Conservation (phyloP, 2,329 filamentous ascomycete genomes). For the Arthrobotrys iridis region DNA sequence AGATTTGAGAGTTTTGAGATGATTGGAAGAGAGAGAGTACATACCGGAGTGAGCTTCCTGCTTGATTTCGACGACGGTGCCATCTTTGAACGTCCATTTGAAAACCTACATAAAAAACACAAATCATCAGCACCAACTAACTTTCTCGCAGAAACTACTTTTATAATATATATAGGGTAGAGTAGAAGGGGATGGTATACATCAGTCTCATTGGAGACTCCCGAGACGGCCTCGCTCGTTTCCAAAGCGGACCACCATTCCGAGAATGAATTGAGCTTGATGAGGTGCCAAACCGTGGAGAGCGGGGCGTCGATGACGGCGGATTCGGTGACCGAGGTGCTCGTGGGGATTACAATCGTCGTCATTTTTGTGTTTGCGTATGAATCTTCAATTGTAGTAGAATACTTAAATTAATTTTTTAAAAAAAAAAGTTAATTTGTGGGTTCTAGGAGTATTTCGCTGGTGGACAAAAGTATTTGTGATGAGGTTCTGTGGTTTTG, state of each 20-base stretch:
- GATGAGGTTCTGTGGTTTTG: neutral
- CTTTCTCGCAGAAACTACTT: no score
- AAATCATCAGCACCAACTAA: no score
- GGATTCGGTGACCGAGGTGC: conserved; percentile 73
- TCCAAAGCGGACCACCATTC: conserved; percentile 74
- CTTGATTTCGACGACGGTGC: conserved; percentile 75
- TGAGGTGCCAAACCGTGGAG: conserved; percentile 75
- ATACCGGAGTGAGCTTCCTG: conserved; percentile 76
- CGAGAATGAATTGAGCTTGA: conserved; percentile 76
- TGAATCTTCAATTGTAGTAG: no score
- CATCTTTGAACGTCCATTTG: conserved; percentile 77
- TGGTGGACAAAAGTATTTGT: neutral
- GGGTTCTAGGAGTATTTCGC: neutral
- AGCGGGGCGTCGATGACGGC: conserved; percentile 75
- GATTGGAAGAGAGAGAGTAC: neutral
- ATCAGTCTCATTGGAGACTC: conserved; percentile 71
- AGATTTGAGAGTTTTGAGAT: neutral
- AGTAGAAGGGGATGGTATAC: conserved; percentile 59
- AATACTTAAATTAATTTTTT: no score
- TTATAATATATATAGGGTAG: neutral
- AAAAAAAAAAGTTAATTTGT: no score
- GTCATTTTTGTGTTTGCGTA: conserved; percentile 56
- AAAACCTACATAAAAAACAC: conserved; percentile 60
- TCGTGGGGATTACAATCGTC: conserved; percentile 68
- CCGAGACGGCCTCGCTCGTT: conserved; percentile 72